Evolutionary conservation across 805 yeast species (phyloP).

Genomic region (Schizosaccharomyces lindneri): DNA sequence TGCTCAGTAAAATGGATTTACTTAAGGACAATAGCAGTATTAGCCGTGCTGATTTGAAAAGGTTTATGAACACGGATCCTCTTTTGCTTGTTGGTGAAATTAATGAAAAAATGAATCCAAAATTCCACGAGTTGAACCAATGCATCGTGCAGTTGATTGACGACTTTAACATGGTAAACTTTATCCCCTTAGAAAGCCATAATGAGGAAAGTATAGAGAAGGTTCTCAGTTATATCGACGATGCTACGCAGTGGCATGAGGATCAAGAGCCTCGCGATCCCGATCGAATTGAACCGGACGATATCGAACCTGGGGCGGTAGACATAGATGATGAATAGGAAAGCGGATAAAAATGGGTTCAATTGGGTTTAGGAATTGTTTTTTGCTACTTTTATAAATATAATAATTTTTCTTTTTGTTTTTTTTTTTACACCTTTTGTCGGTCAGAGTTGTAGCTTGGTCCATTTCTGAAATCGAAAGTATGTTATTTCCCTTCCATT

Average conservation of each 20-base stretch:
- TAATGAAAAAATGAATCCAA: conserved; percentile 29
- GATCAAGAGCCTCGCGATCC: conserved; percentile 94
- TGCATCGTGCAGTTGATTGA: conserved; percentile 78
- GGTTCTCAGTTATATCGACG: conserved; percentile 78
- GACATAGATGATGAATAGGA: conserved; percentile 18
- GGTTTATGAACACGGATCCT: conserved; percentile 82
- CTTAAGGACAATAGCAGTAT: conserved; percentile 40
- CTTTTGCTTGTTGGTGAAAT: conserved; percentile 33
- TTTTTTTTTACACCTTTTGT: no score
- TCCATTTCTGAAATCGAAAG: no score
- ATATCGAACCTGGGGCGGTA: conserved; percentile 11
- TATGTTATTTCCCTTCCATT: no score
- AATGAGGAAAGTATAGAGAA: conserved; percentile 53
- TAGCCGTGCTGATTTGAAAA: conserved; percentile 50
- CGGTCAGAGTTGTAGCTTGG: no score
- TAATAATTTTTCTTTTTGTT: no score
- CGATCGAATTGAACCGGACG: conserved; percentile 26
- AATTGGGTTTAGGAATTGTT: no score
- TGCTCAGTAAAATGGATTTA: conserved; percentile 66
- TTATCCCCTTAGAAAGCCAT: conserved; percentile 65
- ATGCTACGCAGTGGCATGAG: conserved; percentile 94
- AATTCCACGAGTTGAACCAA: conserved; percentile 44
- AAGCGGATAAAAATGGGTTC: background rate
- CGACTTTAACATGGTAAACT: conserved; percentile 97
- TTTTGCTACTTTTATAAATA: no score